phyloP scores from a whole-genome alignment of 2,329 filamentous ascomycete genomes.

The Achaetomium macrosporum region DNA sequence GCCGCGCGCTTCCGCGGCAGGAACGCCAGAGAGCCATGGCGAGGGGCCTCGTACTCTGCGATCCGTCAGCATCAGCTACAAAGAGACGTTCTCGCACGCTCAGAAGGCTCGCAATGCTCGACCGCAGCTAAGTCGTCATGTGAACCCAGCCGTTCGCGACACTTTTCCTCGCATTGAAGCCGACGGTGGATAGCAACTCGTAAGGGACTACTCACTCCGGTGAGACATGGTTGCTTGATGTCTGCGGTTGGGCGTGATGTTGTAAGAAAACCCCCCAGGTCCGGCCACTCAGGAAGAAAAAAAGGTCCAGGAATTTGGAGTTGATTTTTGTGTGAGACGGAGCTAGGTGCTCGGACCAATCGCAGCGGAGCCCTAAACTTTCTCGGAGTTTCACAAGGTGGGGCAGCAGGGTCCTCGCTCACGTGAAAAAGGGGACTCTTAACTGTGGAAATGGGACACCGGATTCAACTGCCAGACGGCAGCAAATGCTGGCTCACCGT shows the following conservation, averaged over 20 bases:
- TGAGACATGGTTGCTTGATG: slow-evolving; percentile 28
- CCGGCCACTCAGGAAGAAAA: slow-evolving; percentile 18
- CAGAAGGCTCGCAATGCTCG: slow-evolving; percentile 4
- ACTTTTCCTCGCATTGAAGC: slow-evolving; percentile 6
- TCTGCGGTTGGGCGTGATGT: slow-evolving; percentile 23
- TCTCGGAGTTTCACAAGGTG: not conserved
- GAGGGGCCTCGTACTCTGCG: slow-evolving; percentile 34
- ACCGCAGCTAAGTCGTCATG: not conserved
- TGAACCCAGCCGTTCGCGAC: not conserved
- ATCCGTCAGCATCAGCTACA: slow-evolving; percentile 17
- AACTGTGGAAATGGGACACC: too few species aligned
- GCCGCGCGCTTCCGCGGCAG: slow-evolving; percentile 87
- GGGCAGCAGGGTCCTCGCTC: not conserved
- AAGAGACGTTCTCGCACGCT: not conserved
- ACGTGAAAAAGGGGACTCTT: not conserved
- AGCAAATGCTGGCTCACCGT: too few species aligned
- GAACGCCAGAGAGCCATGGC: slow-evolving; percentile 89
- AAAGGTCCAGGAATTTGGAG: slow-evolving; percentile 18
- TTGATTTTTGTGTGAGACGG: slow-evolving; percentile 25
- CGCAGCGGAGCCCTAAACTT: slow-evolving; percentile 25
- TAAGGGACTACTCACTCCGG: slow-evolving; percentile 24
- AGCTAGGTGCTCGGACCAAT: slow-evolving; percentile 20
- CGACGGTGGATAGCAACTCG: not conserved
- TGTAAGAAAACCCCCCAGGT: slow-evolving; percentile 22
- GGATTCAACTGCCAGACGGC: too few species aligned